Evolutionary conservation across 208 protist genomes (phyloP), one percentile per base, ranked within the genome.

Genomic region (Acanthamoeba royreba): DNA sequence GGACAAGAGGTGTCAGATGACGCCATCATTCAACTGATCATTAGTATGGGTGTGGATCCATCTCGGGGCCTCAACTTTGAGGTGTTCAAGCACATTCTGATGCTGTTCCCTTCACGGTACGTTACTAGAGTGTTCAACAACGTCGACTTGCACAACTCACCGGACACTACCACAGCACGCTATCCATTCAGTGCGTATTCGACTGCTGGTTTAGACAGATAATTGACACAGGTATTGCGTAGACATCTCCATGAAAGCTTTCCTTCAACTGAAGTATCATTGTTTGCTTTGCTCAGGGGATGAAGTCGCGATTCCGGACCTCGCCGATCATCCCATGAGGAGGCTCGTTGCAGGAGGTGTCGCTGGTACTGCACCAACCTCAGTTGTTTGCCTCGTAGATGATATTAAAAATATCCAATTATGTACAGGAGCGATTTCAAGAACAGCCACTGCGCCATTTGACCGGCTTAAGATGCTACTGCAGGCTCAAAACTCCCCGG

Each of bases 381-480:
- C 55, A 8, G n/a, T n/a, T 19, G 55, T 28, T 66, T 0, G 22
- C 19, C 55, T 63, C 31, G 7, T 28, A 63, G 49, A 9, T n/a
- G n/a, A n/a, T n/a, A n/a, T n/a, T n/a, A n/a, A n/a, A n/a, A n/a
- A n/a, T n/a, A n/a, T n/a, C n/a, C n/a, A n/a, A n/a, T n/a, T n/a
- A n/a, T n/a, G n/a, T n/a, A 52, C 49, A 87, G 79, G 83, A 1
- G 47, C 87, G n/a, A 61, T 93, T 0, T 88, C 69, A 11, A 43
- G 91, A 33, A 93, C 91, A 0, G n/a, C 74, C 43, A 93, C 91
- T 25, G 91, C 91, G 28, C 91, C 91, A 15, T 88, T 93, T 43
- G 91, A 93, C 38, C 43, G 91, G 2, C 77, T 93, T 25, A 93
- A 93, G 49, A 93, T 87, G 38, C 46, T 93, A 4, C 66, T 93